Percentiles rank a stretch among this genome's conserved stretches.
Evolutionary conservation across 1,139 yeast species (phyloP).

Genomic region (Arxiozyma heterogenica): DNA sequence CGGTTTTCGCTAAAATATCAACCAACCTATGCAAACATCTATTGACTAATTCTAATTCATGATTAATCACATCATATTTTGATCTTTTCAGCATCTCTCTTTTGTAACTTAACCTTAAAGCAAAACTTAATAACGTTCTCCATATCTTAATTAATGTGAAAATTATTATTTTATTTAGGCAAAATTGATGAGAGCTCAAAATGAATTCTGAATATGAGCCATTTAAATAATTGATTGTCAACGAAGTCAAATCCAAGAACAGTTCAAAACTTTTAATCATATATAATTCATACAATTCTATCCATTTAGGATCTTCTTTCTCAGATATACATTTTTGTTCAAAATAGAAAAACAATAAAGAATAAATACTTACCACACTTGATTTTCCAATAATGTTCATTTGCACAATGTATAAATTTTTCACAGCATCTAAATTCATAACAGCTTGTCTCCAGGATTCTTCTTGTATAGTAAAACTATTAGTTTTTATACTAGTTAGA

Average conservation of each 20-base stretch:
- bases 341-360: slow-evolving; percentile 10
- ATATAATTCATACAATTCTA: slow-evolving; percentile 10
- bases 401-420: slow-evolving; percentile 9
- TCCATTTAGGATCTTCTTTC: slow-evolving; percentile 2
- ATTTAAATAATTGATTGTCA: slow-evolving; percentile 7
- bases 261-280: slow-evolving; percentile 5
- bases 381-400: slow-evolving; percentile 10
- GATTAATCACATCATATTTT: background rate
- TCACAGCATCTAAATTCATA: slow-evolving; percentile 7
- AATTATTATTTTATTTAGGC: slow-evolving; percentile 9
- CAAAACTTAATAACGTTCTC: slow-evolving; percentile 10
- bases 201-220: slow-evolving; percentile 6
- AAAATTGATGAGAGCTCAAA: slow-evolving; percentile 7
- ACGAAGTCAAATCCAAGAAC: slow-evolving; percentile 4
- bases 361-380: slow-evolving; percentile 7
- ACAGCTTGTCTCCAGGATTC: slow-evolving; percentile 9
- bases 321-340: slow-evolving; percentile 9
- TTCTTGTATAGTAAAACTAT: slow-evolving; percentile 2
- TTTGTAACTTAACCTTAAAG: slow-evolving; percentile 11
- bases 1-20: background rate
- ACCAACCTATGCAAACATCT: background rate
- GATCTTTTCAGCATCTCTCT: slow-evolving; percentile 3
- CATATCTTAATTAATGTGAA: slow-evolving; percentile 11
- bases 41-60: background rate
- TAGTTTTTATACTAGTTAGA: background rate